Evolutionary conservation across 768 basidiomycete species (phyloP).

Genomic region (Lanmaoa rubissima): DNA sequence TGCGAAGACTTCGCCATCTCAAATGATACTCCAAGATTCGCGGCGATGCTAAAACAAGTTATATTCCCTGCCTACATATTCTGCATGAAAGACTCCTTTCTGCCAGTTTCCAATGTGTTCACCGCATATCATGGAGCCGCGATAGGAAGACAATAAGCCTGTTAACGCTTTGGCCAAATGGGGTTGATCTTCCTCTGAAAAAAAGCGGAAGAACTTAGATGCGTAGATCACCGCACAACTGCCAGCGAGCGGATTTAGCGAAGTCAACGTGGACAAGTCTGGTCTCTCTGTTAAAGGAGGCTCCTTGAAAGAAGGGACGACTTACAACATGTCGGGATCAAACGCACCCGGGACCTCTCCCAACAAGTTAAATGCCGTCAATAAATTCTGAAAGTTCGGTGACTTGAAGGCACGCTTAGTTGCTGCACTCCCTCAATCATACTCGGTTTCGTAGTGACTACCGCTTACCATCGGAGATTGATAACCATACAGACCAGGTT

Average conservation of each 20-base stretch:
- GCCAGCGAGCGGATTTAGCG: constrained; percentile 47
- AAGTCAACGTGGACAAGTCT: constrained; percentile 34
- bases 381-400: too few species aligned
- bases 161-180: constrained; percentile 29
- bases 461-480: not conserved
- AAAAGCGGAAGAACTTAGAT: constrained; percentile 45
- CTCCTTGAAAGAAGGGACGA: constrained; percentile 30
- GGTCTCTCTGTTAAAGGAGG: constrained; percentile 26
- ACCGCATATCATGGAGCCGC: constrained; percentile 34
- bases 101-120: constrained; percentile 19
- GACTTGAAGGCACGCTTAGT: not conserved
- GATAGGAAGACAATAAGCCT: constrained; percentile 26
- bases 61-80: not conserved
- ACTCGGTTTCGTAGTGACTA: not conserved
- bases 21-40: constrained; percentile 36
- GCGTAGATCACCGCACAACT: constrained; percentile 50
- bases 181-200: constrained; percentile 29
- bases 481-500: not conserved
- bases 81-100: not conserved
- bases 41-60: constrained; percentile 31
- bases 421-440: not conserved
- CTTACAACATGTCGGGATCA: constrained; percentile 41
- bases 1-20: constrained; percentile 37
- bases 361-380: too few species aligned
- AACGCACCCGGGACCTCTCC: constrained; percentile 38